These are phyloP conservation scores for Spergularia azorica DNA, from an alignment of 179 eudicot species.

Conservation along the genomic window DNA sequence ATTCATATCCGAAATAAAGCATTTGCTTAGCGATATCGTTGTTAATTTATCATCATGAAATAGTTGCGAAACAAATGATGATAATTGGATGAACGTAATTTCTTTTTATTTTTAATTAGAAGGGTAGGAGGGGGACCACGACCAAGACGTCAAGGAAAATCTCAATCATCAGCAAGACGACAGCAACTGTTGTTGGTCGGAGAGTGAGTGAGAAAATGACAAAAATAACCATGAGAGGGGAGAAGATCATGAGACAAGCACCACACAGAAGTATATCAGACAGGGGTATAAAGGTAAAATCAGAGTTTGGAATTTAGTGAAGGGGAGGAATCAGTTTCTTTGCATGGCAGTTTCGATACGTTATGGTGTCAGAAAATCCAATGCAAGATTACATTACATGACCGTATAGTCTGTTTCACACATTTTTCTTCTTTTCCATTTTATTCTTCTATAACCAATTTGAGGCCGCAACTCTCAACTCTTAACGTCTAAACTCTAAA, in stretches of 20 bases:
- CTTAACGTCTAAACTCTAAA: background rate
- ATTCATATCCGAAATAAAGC: no score
- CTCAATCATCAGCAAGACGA: conserved; percentile 48
- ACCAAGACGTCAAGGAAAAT: conserved; percentile 41
- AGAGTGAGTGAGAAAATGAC: conserved; percentile 11
- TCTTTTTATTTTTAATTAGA: background rate
- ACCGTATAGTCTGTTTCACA: conserved; percentile 39
- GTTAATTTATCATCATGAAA: no score
- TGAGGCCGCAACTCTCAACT: background rate
- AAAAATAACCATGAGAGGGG: background rate
- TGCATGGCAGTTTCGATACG: conserved; percentile 50
- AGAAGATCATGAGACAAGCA: conserved; percentile 12
- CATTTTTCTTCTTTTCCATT: background rate
- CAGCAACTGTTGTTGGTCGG: conserved; percentile 25
- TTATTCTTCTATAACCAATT: background rate
- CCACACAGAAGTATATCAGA: background rate
- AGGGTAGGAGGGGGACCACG: background rate
- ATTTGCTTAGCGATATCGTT: no score
- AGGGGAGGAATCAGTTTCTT: conserved; percentile 1
- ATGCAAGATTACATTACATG: conserved; percentile 50
- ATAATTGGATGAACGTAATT: no score
- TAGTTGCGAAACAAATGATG: no score
- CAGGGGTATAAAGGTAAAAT: conserved; percentile 24
- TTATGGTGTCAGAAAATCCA: conserved; percentile 82
- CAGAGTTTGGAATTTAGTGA: conserved; percentile 2